Conservation (phyloP, 1,284 basidiomycete genomes). For the Malassezia slooffiae region DNA sequence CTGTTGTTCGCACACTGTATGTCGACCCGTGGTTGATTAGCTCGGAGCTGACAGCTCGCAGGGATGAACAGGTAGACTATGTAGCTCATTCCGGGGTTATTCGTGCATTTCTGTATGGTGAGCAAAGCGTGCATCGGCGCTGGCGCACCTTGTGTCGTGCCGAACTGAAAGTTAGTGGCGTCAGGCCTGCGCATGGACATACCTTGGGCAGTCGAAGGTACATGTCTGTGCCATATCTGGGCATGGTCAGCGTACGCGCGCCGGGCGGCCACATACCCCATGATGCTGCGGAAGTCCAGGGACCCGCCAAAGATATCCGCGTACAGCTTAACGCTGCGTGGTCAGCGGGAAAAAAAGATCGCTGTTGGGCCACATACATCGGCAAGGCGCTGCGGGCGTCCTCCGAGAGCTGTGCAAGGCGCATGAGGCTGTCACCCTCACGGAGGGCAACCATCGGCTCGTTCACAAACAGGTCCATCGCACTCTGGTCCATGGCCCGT, state of each 20-base stretch:
- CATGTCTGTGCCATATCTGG: constrained; percentile 16
- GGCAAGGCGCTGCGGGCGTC: constrained; percentile 11
- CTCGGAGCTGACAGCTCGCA: no score
- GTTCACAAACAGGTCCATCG: background rate
- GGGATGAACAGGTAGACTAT: constrained; percentile 15
- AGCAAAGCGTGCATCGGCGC: background rate
- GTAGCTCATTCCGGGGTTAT: no score
- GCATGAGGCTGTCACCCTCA: constrained; percentile 14
- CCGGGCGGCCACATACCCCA: no score
- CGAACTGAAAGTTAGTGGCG: background rate
- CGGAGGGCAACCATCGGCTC: constrained; percentile 7
- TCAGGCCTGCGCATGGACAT: constrained; percentile 8
- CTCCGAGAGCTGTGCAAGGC: constrained; percentile 10
- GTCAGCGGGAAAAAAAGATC: no score
- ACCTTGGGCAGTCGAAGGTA: constrained; percentile 13
- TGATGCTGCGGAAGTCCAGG: constrained; percentile 9
- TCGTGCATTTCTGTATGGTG: constrained; percentile 4
- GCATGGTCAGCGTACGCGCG: no score
- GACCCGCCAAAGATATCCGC: constrained; percentile 14
- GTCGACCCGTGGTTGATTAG: background rate
- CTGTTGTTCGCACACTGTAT: constrained; percentile 68
- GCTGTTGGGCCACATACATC: no score
- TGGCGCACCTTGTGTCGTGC: no score
- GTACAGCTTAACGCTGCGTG: constrained; percentile 12
- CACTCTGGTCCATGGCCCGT: background rate